These are phyloP conservation scores for Tritrichomonas foetus DNA, from an alignment of 208 protist species.

Conservation along the genomic window DNA sequence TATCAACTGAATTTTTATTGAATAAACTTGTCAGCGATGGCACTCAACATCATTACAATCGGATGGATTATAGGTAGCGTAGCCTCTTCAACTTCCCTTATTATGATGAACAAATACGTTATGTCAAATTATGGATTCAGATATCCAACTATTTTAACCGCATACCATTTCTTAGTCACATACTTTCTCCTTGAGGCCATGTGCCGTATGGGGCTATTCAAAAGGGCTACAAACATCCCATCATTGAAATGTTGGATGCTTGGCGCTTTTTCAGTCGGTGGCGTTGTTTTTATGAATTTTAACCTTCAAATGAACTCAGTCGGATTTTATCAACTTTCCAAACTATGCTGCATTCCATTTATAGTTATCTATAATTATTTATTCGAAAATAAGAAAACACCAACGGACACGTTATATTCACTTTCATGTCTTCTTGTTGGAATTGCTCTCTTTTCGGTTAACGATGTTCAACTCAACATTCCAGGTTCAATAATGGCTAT, in stretches of 20 bases:
- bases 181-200: not conserved
- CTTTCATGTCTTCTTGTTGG: not conserved
- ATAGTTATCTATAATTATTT: not conserved
- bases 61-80: not conserved
- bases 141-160: not conserved
- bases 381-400: not conserved
- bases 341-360: slow-evolving; percentile 39
- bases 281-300: slow-evolving; percentile 43
- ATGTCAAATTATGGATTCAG: not conserved
- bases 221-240: not conserved
- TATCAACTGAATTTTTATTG: too few species aligned
- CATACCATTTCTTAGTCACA: not conserved
- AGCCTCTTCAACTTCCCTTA: not conserved
- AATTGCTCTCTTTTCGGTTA: slow-evolving; percentile 24
- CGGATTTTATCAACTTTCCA: slow-evolving; percentile 41
- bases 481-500: not conserved
- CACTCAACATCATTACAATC: not conserved
- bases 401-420: not conserved
- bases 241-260: not conserved
- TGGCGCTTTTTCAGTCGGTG: not conserved
- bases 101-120: not conserved
- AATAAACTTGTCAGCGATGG: too few species aligned
- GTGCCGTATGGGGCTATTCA: not conserved
- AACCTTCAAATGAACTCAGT: slow-evolving; percentile 40
- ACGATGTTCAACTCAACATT: slow-evolving; percentile 40